phyloP scores from a whole-genome alignment of 2,329 filamentous ascomycete species.

The Sordariomycetes sp. region DNA sequence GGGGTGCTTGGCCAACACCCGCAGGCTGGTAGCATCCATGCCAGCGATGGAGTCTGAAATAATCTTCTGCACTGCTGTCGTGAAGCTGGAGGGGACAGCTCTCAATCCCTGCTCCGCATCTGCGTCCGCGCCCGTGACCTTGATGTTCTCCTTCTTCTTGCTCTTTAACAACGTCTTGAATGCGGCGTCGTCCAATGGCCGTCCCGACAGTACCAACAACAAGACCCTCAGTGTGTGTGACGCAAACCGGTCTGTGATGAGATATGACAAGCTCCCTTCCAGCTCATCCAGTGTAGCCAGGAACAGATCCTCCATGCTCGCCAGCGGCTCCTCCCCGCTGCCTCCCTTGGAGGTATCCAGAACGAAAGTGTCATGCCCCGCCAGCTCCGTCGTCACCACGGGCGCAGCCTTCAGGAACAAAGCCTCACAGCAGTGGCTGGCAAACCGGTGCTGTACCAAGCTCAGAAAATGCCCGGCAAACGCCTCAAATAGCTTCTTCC shows the following conservation, averaged over 20 bases:
- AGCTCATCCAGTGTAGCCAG: conserved; percentile 77
- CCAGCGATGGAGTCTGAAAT: conserved; percentile 66
- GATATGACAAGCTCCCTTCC: conserved; percentile 71
- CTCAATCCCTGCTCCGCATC: conserved; percentile 34
- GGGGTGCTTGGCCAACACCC: conserved; percentile 77
- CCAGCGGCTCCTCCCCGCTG: conserved; percentile 33
- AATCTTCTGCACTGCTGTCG: conserved; percentile 68
- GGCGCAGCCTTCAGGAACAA: conserved; percentile 79
- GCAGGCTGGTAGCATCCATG: conserved; percentile 71
- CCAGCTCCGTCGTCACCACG: conserved; percentile 65
- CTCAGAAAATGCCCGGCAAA: conserved; percentile 83
- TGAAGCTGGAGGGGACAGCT: conserved; percentile 71
- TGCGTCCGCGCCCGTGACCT: conserved; percentile 45
- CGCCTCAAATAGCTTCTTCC: conserved; percentile 78
- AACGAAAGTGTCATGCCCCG: conserved; percentile 22
- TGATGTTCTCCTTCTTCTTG: conserved; percentile 82
- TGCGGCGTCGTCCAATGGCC: conserved; percentile 62
- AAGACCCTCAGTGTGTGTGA: conserved; percentile 86
- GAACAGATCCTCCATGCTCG: conserved; percentile 77
- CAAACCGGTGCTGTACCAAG: conserved; percentile 89
- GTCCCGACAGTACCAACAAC: conserved; percentile 75
- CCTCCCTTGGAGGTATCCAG: conserved; percentile 32
- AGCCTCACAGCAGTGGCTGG: conserved; percentile 93
- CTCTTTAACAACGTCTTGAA: conserved; percentile 74
- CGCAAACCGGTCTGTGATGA: conserved; percentile 81